phyloP scores from a whole-genome alignment of 352 stramenopile genomes.

The Globisporangium abappressorium region DNA sequence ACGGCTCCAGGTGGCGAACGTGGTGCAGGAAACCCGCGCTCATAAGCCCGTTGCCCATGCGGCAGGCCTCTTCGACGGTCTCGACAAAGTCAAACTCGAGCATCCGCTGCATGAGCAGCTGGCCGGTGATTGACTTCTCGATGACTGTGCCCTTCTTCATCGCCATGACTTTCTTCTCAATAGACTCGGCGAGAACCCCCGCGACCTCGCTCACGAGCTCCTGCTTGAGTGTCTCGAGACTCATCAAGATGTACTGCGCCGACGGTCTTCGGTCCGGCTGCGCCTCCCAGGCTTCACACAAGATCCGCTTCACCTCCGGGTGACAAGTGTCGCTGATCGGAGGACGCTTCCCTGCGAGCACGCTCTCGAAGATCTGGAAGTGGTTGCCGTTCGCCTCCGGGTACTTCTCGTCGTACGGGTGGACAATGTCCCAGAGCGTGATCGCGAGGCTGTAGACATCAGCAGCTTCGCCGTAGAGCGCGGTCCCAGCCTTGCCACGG shows the following conservation, averaged over 20 bases:
- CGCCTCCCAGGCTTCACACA: constrained; percentile 50
- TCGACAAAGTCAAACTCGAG: constrained; percentile 52
- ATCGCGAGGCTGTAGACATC: constrained; percentile 76
- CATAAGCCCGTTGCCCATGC: constrained; percentile 62
- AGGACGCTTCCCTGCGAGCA: constrained; percentile 57
- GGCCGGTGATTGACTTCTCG: constrained; percentile 33
- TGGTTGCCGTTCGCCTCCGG: constrained; percentile 53
- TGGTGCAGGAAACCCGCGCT: constrained; percentile 68
- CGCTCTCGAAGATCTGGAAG: constrained; percentile 66
- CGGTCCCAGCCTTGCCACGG: constrained; percentile 59
- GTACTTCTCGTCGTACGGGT: constrained; percentile 66
- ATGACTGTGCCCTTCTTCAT: constrained; percentile 26
- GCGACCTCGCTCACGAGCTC: constrained; percentile 42
- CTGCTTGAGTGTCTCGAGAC: constrained; percentile 48
- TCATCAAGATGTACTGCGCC: constrained; percentile 41
- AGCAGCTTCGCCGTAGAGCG: constrained; percentile 63
- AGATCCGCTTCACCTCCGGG: constrained; percentile 39
- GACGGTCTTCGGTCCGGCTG: constrained; percentile 50
- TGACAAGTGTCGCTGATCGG: constrained; percentile 32
- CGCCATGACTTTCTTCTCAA: constrained; percentile 27
- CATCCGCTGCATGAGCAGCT: constrained; percentile 62
- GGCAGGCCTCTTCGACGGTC: constrained; percentile 42
- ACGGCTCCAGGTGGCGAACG: constrained; percentile 36
- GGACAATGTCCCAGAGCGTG: constrained; percentile 76
- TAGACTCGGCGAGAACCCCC: constrained; percentile 27